Conservation (phyloP, 2,329 filamentous ascomycete genomes). For the Neofusicoccum sp. region DNA sequence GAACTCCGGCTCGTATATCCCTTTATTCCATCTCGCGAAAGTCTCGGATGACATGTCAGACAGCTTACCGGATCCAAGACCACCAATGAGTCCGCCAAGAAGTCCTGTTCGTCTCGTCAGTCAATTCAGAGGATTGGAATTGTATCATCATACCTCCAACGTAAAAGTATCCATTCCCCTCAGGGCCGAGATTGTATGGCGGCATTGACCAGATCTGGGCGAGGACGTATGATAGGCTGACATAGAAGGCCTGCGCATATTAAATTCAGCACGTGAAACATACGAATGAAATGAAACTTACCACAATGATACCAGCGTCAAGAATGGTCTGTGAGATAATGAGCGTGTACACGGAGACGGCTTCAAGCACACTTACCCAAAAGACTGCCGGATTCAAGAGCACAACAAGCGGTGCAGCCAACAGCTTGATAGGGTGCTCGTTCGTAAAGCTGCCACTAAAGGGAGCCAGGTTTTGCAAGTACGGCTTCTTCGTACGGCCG, state of each 20-base stretch:
- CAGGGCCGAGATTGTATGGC: conserved; percentile 26
- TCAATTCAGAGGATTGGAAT: neutral
- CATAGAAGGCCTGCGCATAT: conserved; percentile 27
- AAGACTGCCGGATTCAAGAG: conserved; percentile 26
- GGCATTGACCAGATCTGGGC: conserved; percentile 21
- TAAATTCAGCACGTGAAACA: neutral
- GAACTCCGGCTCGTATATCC: conserved; percentile 27
- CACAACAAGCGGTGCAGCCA: conserved; percentile 24
- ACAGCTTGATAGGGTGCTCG: conserved; percentile 22
- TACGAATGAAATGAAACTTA: neutral
- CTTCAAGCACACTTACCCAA: conserved; percentile 16
- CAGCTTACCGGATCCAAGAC: conserved; percentile 23
- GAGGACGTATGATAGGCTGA: conserved; percentile 27
- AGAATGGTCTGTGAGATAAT: neutral
- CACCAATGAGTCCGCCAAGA: conserved; percentile 26
- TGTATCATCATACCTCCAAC: neutral
- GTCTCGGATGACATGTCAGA: conserved; percentile 23
- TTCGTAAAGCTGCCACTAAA: conserved; percentile 22
- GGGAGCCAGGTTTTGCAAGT: conserved; percentile 22
- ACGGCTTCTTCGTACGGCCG: conserved; percentile 18
- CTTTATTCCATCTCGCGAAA: conserved; percentile 22
- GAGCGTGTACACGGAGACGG: neutral
- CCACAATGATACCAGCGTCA: conserved; percentile 1
- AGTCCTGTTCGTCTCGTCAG: conserved; percentile 20
- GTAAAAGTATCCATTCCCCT: conserved; percentile 28